Evolutionary conservation across 1,284 basidiomycete genomes (phyloP), one percentile per base, ranked within the genome.

Genomic region (Leucoagaricus sp.): DNA sequence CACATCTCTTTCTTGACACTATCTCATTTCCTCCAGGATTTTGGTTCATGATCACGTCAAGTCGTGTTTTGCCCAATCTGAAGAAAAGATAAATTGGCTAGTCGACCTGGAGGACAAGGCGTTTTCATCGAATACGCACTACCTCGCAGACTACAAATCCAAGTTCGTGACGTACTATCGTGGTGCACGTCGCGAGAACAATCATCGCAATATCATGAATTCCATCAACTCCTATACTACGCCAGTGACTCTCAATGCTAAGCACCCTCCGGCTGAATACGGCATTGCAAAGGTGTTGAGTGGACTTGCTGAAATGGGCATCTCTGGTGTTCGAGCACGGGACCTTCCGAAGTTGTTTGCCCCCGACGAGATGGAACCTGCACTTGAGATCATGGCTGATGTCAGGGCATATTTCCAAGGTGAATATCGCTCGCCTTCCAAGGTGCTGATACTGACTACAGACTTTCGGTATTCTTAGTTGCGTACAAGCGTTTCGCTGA

Each of bases 321-420:
- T 86, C 12, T 49, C 63, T 0, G 73, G 73, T 0, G 64, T 78
- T 1, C 69, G 73, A 33, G 65, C 78, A 0, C 64, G 67, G 1
- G 80, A 85, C 49, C 64, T 87, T 0, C 67, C 78, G 0, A 84
- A 80, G 58, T 65, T 91, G 0, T 70, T 85, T 2, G 77, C 83
- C 0, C 57, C 76, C 0, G 84, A 88, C 60, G 68, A 70, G 0
- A 80, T 77, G 73, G 82, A 84, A 19, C 72, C 80, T 0, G 85
- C 82, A 0, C 65, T 91, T 3, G 65, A 69, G 9, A 86, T 89
- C 62, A 89, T 89, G 85, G 84, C 88, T 0, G 80, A 85, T 41
- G 84, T 86, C 3, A 75, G 86, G 1, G 89, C 85, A 0, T 91
- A 91, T 61, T 91, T 87, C 67, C 85, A 89, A 77, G 83, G 86